A percentile compares a stretch with the other conserved stretches of the same genome.
These are phyloP conservation scores for Aspergillus conjunctus DNA, from an alignment of 495 filamentous ascomycete genomes.

Conservation along the genomic window DNA sequence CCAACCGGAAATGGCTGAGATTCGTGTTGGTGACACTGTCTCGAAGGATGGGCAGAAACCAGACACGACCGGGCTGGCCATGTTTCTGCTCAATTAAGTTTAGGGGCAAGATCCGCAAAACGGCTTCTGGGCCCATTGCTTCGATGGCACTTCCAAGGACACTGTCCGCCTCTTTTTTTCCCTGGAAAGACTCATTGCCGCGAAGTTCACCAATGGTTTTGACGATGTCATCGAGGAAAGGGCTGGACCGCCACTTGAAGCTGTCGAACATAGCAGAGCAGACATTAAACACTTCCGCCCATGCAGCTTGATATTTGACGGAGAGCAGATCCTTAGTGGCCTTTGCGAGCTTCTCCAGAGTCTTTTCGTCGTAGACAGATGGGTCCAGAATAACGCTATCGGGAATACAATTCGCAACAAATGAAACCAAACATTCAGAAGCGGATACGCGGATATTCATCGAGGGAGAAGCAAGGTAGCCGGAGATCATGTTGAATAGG, in stretches of 20 bases:
- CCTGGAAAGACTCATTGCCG: conserved; percentile 83
- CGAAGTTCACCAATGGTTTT: conserved; percentile 84
- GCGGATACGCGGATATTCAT: conserved; percentile 92
- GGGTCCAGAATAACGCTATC: conserved; percentile 77
- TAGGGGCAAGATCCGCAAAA: conserved; percentile 78
- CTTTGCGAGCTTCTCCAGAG: conserved; percentile 72
- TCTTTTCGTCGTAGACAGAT: conserved; percentile 84
- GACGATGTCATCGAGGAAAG: conserved; percentile 72
- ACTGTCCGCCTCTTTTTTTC: conserved; percentile 91
- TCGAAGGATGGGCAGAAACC: conserved; percentile 88
- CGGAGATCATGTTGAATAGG: conserved; percentile 73
- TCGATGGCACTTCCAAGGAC: conserved; percentile 84
- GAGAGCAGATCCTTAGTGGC: conserved; percentile 71
- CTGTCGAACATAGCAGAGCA: conserved; percentile 83
- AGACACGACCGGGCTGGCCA: conserved; percentile 82
- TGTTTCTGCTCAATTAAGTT: conserved; percentile 76
- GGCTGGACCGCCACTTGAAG: conserved; percentile 79
- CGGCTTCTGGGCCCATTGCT: conserved; percentile 82
- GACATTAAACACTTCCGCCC: conserved; percentile 93
- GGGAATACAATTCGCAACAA: conserved; percentile 85
- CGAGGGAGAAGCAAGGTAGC: conserved; percentile 81
- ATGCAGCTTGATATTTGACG: conserved; percentile 89
- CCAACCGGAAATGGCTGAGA: conserved; percentile 78
- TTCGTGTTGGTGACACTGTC: conserved; percentile 84
- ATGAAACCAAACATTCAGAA: conserved; percentile 91